Conservation (phyloP, 176 grass and related monocot species). For the Chloris gayana region DNA sequence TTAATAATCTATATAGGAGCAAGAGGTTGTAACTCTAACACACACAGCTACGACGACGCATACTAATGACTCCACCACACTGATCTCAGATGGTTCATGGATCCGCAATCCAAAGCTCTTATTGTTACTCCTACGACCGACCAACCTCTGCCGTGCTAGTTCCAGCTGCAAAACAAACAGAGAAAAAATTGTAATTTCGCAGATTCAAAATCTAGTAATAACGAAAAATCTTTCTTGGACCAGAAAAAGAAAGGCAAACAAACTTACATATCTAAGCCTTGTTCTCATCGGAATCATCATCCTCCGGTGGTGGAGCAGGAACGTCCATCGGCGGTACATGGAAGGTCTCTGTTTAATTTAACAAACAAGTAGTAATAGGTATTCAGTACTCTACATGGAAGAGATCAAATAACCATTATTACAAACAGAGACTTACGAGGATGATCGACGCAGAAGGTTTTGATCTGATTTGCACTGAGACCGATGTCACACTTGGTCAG, state of each 20-base stretch:
- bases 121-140: not conserved
- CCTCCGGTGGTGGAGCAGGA: not conserved
- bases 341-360: too few species aligned
- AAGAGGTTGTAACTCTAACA: not conserved
- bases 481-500: not conserved
- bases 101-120: not conserved
- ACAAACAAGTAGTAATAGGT: not conserved
- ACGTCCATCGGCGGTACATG: not conserved
- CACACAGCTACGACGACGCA: not conserved
- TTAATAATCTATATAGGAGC: not conserved
- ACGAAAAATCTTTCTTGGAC: too few species aligned
- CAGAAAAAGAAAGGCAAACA: too few species aligned
- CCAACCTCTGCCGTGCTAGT: not conserved
- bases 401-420: not conserved
- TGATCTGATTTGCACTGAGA: not conserved
- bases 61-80: not conserved
- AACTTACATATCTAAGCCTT: not conserved
- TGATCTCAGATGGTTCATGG: not conserved
- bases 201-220: not conserved
- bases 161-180: not conserved
- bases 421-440: not conserved
- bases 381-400: too few species aligned
- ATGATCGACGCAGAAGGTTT: not conserved
- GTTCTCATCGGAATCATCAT: not conserved
- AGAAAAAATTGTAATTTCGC: not conserved